Percentiles rank a stretch among this genome's conserved stretches.
Evolutionary conservation across 768 basidiomycete species (phyloP).

Genomic region (Crassisporium funariophilum): DNA sequence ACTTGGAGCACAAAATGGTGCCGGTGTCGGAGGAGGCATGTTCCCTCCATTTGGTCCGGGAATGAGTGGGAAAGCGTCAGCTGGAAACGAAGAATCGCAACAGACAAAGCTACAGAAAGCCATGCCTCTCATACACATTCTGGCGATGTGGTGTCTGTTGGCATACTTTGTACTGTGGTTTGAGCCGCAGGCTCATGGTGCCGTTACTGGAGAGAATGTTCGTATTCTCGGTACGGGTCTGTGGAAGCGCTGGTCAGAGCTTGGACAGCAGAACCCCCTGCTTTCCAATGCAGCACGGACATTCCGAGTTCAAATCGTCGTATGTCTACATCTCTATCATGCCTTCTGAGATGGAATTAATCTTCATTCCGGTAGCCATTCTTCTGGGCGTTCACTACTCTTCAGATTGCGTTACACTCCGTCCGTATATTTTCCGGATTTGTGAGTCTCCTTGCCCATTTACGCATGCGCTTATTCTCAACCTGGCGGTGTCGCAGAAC

Average conservation of each 20-base stretch:
- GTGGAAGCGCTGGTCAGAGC: constrained; percentile 68
- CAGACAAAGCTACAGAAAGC: constrained; percentile 58
- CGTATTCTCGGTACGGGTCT: constrained; percentile 23
- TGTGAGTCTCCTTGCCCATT: constrained; percentile 40
- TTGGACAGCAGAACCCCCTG: constrained; percentile 41
- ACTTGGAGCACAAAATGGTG: constrained; percentile 33
- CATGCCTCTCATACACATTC: constrained; percentile 65
- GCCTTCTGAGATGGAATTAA: background rate
- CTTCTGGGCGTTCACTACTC: constrained; percentile 79
- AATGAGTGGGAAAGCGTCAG: constrained; percentile 15
- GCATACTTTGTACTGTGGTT: constrained; percentile 67
- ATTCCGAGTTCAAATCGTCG: constrained; percentile 57
- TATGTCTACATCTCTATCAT: constrained; percentile 33
- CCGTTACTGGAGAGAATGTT: constrained; percentile 35
- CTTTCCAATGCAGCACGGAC: constrained; percentile 27
- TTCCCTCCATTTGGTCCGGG: constrained; percentile 26
- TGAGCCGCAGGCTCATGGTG: constrained; percentile 57
- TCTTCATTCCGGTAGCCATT: constrained; percentile 54
- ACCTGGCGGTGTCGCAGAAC: constrained; percentile 41
- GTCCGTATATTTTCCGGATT: constrained; percentile 69
- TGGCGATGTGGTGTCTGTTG: constrained; percentile 65
- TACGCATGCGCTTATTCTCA: background rate
- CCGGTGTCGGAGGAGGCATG: constrained; percentile 14
- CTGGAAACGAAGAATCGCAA: constrained; percentile 26
- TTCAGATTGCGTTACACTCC: constrained; percentile 73